Conservation (phyloP, 768 basidiomycete species). For the Suillus plorans region DNA sequence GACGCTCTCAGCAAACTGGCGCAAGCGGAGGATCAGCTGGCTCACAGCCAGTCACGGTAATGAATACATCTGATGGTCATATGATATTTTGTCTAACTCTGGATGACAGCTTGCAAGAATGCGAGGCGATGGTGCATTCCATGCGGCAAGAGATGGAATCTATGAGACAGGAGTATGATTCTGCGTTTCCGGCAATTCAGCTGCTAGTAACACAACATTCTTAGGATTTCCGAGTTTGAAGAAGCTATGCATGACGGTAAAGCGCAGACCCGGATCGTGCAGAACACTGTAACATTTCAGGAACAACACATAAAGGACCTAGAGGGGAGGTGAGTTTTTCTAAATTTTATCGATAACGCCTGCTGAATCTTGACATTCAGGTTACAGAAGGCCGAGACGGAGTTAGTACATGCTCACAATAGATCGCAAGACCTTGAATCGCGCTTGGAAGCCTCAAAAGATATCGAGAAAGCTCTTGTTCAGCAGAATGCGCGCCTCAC, state of each 20-base stretch:
- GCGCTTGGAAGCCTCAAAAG: slow-evolving; percentile 24
- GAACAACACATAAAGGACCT: slow-evolving; percentile 25
- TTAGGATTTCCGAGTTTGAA: slow-evolving; percentile 24
- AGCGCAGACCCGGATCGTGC: slow-evolving; percentile 28
- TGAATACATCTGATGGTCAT: neutral
- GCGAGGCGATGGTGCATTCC: slow-evolving; percentile 23
- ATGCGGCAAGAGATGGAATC: slow-evolving; percentile 30
- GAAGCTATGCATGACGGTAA: slow-evolving; percentile 23
- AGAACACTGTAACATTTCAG: slow-evolving; percentile 30
- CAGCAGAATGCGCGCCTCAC: slow-evolving; percentile 26
- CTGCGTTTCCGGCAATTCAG: slow-evolving; percentile 7
- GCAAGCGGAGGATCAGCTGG: slow-evolving; percentile 29
- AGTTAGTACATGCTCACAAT: slow-evolving; percentile 17
- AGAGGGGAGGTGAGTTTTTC: slow-evolving; percentile 25
- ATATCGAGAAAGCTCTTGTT: slow-evolving; percentile 22
- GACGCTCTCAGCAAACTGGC: slow-evolving; percentile 19
- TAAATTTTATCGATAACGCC: neutral
- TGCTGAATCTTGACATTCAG: slow-evolving; percentile 11
- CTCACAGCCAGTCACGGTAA: slow-evolving; percentile 23
- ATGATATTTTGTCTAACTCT: slow-evolving; percentile 13
- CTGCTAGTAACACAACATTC: slow-evolving; percentile 10
- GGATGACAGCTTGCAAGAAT: slow-evolving; percentile 23
- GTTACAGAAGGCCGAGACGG: slow-evolving; percentile 22
- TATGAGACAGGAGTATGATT: slow-evolving; percentile 30
- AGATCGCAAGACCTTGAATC: slow-evolving; percentile 27